Evolutionary conservation across 1,284 basidiomycete genomes (phyloP), one percentile per base, ranked within the genome.

Genomic region (Cryptococcus maquisensis): DNA sequence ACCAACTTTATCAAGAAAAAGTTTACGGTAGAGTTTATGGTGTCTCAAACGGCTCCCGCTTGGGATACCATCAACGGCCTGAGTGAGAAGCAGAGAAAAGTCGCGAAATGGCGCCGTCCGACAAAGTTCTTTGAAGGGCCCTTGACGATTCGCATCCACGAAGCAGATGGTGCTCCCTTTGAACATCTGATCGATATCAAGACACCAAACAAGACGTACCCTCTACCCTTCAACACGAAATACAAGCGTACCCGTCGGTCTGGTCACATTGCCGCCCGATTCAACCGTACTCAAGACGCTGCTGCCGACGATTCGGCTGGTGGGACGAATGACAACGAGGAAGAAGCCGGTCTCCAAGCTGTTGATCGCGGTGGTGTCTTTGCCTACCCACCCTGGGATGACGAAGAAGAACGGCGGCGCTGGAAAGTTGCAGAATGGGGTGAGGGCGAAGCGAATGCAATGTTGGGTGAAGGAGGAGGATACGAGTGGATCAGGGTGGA

Each of bases 401-500:
- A 48, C 18, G 71, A 94, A 62, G 89, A 94, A 68, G 90, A 96
- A 70, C 85, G 93, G 50, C 86, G 90, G 69, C 86, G 87, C 58
- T 98, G 96, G 94, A 88, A 87, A 68, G 94, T 98, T 2, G 88
- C 88, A 12, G 96, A 98, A 73, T 99, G 94, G 96, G 93, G 88
- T 4, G 95, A 97, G 69, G 92, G 96, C 65, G 93, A 98, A 61
- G 95, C 97, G 69, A 84, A 86, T 57, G 81, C 83, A 45, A 97
- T 98, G 90, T 86, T 86, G 57, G 90, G 88, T 41, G 93, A 93
- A 59, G 93, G 90, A 1, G 69, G 72, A 4, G 72, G 72, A 4
- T 98, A 98, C 77, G 96, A 99, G 77, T 99, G 96, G 96, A 98
- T 99, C 62, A 82, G 96, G 56, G 90, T 98, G 80, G 96, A 99